Evolutionary conservation across 2,329 filamentous ascomycete species (phyloP), one percentile per base, ranked within the genome.

Genomic region (Stagonosporopsis vannaccii): DNA sequence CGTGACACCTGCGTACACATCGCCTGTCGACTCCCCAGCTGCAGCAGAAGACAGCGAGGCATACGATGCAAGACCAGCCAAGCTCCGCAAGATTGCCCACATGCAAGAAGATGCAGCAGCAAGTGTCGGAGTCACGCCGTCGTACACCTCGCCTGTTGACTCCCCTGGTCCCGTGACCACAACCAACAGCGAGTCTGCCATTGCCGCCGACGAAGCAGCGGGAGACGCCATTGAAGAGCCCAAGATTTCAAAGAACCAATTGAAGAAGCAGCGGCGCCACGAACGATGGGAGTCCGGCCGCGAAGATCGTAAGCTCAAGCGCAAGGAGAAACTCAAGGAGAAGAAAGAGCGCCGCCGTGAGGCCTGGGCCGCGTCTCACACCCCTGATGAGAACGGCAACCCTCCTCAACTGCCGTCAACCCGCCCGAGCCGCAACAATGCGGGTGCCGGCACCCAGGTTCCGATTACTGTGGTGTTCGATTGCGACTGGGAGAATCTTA

Each of bases 401-500:
- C 54, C 52, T n/a, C 59, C 59, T 20, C 59, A 56, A 17, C 58
- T 56, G 12, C 65, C 62, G 12, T 62, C 63, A n/a, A 51, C 53
- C 22, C 51, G 66, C n/a, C 45, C 60, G 11, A 59, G 64, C 19
- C 62, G 67, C 28, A 59, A 63, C 40, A 63, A 58, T 19, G 62
- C 65, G 15, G 50, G 75, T 67, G 19, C 52, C n/a, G 77, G 82
- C 4, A 79, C 81, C 44, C 84, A 87, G 52, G 83, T 96, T 0
- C 92, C 93, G 1, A 79, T 98, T 20, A 86, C 91, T 0, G 80
- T 99, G 63, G 82, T 99, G 56, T 80, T 99, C 60, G 95, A 99
- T 79, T 98, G 94, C 77, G 87, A 90, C 63, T 99, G 96, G 73
- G 93, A 99, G 74, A 82, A 90, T 37, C 85, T 93, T 70, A 99